phyloP scores from a whole-genome alignment of 2,329 filamentous ascomycete genomes.

The Grosmannia penicillata region DNA sequence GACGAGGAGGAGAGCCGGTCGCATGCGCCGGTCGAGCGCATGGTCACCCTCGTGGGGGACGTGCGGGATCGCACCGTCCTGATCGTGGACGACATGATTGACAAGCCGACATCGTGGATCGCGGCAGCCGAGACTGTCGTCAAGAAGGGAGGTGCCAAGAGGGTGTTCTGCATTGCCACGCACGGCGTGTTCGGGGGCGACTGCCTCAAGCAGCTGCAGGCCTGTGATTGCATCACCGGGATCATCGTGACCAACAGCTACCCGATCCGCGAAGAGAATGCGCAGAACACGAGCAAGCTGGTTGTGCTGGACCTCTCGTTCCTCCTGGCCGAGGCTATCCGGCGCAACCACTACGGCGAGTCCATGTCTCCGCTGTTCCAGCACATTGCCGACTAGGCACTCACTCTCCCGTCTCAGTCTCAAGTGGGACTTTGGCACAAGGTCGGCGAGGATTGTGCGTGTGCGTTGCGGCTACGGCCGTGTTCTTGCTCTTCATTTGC shows the following conservation, averaged over 20 bases:
- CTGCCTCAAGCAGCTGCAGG: conserved; percentile 76
- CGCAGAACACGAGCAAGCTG: conserved; percentile 62
- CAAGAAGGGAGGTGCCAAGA: conserved; percentile 80
- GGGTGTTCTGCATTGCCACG: conserved; percentile 94
- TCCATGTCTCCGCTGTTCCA: conserved; percentile 58
- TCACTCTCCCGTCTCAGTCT: too few relatives aligned
- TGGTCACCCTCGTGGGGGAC: conserved; percentile 94
- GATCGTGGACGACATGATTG: conserved; percentile 98
- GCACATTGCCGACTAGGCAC: conserved; percentile 37
- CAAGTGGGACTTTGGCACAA: too few relatives aligned
- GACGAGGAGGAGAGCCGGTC: conserved; percentile 58
- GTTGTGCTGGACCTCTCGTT: conserved; percentile 80
- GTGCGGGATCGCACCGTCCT: conserved; percentile 80
- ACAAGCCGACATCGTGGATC: conserved; percentile 94
- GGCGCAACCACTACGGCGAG: conserved; percentile 93
- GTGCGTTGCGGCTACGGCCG: too few relatives aligned
- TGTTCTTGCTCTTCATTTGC: neutral
- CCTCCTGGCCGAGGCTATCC: conserved; percentile 79
- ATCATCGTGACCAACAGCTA: conserved; percentile 97
- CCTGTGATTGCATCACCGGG: conserved; percentile 82
- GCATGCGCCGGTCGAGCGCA: conserved; percentile 68
- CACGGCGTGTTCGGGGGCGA: conserved; percentile 90
- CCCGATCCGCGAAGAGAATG: conserved; percentile 66
- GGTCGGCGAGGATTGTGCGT: too few relatives aligned
- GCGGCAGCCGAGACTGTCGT: conserved; percentile 93